phyloP scores from a whole-genome alignment of 1,284 basidiomycete species.

The Coriolopsis trogii region DNA sequence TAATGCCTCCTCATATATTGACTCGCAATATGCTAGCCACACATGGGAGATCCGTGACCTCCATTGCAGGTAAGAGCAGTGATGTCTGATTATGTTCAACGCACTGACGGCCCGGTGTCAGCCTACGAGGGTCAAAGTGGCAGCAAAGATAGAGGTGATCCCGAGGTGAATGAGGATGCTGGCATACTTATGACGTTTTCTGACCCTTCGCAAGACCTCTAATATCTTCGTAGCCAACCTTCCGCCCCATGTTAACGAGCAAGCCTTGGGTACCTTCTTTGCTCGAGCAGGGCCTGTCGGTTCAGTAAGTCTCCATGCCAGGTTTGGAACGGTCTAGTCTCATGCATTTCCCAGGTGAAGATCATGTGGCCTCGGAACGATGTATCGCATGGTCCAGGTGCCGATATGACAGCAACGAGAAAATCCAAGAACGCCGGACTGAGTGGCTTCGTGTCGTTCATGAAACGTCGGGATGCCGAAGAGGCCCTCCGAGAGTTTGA shows the following conservation, averaged over 20 bases:
- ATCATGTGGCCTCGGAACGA: constrained; percentile 94
- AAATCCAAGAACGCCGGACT: constrained; percentile 72
- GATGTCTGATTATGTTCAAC: background rate
- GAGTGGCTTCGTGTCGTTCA: constrained; percentile 95
- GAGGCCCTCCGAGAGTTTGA: constrained; percentile 85
- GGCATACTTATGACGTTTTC: constrained; percentile 35
- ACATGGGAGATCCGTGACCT: constrained; percentile 72
- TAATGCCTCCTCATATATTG: background rate
- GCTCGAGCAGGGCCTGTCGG: constrained; percentile 51
- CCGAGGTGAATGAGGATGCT: constrained; percentile 50
- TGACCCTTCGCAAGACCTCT: constrained; percentile 64
- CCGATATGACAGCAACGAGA: constrained; percentile 73
- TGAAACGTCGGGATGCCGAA: constrained; percentile 92
- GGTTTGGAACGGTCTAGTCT: background rate
- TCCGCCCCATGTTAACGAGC: constrained; percentile 84
- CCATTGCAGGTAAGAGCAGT: constrained; percentile 70
- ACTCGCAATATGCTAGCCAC: constrained; percentile 35
- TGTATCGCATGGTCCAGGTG: constrained; percentile 62
- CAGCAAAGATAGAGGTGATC: constrained; percentile 86
- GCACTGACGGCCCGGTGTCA: constrained; percentile 23
- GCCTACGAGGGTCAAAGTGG: constrained; percentile 89
- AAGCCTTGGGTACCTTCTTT: constrained; percentile 81
- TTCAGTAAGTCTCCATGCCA: constrained; percentile 52
- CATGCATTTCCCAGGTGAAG: too few relatives aligned
- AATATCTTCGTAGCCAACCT: constrained; percentile 94